Evolutionary conservation across 2,329 filamentous ascomycete genomes (phyloP), one percentile per base, ranked within the genome.

Genomic region (Cytospora mali): DNA sequence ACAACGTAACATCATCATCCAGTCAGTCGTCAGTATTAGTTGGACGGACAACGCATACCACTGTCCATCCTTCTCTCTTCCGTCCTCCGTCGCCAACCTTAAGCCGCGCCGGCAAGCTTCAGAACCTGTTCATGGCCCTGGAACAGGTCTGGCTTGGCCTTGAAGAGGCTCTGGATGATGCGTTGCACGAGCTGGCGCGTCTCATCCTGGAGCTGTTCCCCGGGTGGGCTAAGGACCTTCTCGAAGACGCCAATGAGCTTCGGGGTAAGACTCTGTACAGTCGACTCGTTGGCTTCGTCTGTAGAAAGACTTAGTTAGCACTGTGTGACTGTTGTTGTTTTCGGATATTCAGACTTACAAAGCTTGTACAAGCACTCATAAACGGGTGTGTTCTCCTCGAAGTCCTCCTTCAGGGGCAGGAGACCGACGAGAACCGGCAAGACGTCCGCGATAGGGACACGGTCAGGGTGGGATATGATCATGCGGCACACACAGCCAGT

Each of bases 381-480:
- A 64, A 98, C 88, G 10, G 95, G 93, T 71, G 92, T 91, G 78
- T 99, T 98, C 85, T 98, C 95, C 77, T 97, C 93, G 71, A 86
- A 98, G 75, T 98, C 95, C 74, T 97, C 93, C 76, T 91, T 91
- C 66, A 98, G 82, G 11, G 95, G 95, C 42, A 98, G 84, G 29
- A 93, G 84, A 65, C 85, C 84, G 62, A 96, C 84, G 29, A 98
- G 79, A 1, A 87, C 87, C 28, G 94, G 93, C 1, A 99, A 84
- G 23, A 96, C 91, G 64, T 97, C 88, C 46, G 84, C 79, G 58
- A 96, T 84, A 21, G 94, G 93, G 11, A 96, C 88, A 69, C 85
- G 86, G 69, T 94, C 88, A n/a, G 91, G 89, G 77, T 96, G 89
- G 71, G 90, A 90, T 74, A 91, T 85, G 76, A 98, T 96, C 90